Conservation (phyloP, 345 rosid genomes). For the Melastoma malabathricum region DNA sequence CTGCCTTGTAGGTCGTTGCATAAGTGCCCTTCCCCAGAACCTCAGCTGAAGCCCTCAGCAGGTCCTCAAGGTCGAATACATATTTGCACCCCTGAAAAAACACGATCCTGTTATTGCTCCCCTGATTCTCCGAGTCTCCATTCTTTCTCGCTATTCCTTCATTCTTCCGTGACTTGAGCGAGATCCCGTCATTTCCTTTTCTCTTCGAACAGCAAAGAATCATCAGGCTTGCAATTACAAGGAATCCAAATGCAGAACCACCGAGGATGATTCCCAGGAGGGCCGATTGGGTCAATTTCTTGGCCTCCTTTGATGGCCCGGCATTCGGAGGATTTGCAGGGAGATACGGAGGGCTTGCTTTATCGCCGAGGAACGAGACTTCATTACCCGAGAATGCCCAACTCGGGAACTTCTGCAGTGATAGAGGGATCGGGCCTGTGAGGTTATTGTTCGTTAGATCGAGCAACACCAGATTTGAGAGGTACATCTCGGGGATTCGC, state of each 20-base stretch:
- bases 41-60: conserved; percentile 95
- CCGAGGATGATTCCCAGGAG: conserved; percentile 44
- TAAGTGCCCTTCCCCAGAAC: conserved; percentile 90
- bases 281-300: conserved; percentile 30
- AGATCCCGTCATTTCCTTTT: conserved; percentile 13
- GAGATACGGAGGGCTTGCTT: conserved; percentile 23
- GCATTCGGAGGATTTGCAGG: conserved; percentile 21
- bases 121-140: conserved; percentile 31
- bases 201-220: conserved; percentile 25
- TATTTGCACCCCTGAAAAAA: conserved; percentile 78
- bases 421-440: conserved; percentile 44
- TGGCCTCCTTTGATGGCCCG: conserved; percentile 20
- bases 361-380: conserved; percentile 18
- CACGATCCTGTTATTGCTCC: conserved; percentile 47
- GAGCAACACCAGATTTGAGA: conserved; percentile 37
- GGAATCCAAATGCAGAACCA: conserved; percentile 31
- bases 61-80: conserved; percentile 73
- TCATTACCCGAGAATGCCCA: conserved; percentile 55
- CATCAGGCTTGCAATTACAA: conserved; percentile 26
- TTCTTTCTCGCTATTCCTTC: conserved; percentile 32
- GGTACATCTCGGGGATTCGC: conserved; percentile 42
- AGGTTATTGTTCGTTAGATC: conserved; percentile 58
- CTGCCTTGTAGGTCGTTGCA: conserved; percentile 81
- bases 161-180: conserved; percentile 29
- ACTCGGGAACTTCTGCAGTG: conserved; percentile 55